A percentile compares a stretch with the other conserved stretches of the same genome.
Conservation (phyloP, 2,329 filamentous ascomycete genomes). For the Orbilia javanica region DNA sequence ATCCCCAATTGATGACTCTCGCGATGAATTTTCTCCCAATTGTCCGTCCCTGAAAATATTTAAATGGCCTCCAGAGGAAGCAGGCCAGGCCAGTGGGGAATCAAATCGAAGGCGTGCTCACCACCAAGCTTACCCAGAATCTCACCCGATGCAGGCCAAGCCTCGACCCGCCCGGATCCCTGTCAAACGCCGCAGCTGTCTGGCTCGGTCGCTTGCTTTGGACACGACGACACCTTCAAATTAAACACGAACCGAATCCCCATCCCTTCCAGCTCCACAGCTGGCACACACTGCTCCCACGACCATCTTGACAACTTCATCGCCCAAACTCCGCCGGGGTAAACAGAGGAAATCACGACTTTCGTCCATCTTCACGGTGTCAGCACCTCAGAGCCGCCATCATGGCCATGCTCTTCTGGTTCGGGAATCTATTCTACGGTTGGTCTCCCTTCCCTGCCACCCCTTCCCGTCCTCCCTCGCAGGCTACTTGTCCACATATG, state of each 20-base stretch:
- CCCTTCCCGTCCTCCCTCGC: not conserved
- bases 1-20: not conserved
- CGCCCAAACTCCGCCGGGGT: not conserved
- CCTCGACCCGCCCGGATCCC: constrained; percentile 22
- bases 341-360: not conserved
- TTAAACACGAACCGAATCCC: not conserved
- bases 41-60: not conserved
- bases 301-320: not conserved
- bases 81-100: not conserved
- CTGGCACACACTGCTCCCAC: too few species aligned
- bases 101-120: constrained; percentile 13
- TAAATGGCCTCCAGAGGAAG: not conserved
- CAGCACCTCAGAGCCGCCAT: constrained; percentile 15
- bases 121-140: not conserved
- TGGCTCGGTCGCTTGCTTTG: constrained; percentile 2
- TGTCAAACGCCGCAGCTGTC: constrained; percentile 8
- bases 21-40: not conserved
- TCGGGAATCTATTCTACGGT: constrained; percentile 58
- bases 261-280: not conserved
- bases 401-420: constrained; percentile 58
- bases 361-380: not conserved
- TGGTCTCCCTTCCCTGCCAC: not conserved
- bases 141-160: constrained; percentile 49
- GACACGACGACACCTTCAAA: constrained; percentile 55
- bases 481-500: not conserved